These are phyloP conservation scores for Shiraia sp. DNA, from an alignment of 2,329 filamentous ascomycete genomes.

Conservation along the genomic window DNA sequence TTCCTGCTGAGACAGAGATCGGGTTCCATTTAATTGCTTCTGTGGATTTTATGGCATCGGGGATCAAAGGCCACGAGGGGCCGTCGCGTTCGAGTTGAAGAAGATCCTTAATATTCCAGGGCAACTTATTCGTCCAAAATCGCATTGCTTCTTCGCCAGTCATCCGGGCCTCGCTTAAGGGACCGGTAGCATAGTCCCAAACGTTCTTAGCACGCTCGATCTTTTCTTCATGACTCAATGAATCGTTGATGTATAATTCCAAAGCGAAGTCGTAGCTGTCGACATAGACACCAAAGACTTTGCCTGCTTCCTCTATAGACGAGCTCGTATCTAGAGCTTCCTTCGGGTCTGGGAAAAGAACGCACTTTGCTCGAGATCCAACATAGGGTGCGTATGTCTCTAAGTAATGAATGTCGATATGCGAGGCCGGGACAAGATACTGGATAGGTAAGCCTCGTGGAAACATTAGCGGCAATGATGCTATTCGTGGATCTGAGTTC, in stretches of 20 bases:
- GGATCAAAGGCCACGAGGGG: no score
- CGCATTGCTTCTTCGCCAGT: slow-evolving; percentile 29
- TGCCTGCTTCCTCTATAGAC: slow-evolving; percentile 20
- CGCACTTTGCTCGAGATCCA: slow-evolving; percentile 18
- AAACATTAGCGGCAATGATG: slow-evolving; percentile 30
- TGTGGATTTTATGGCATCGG: no score
- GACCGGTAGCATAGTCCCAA: slow-evolving; percentile 34
- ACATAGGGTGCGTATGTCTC: slow-evolving; percentile 29
- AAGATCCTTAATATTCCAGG: neutral
- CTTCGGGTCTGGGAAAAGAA: slow-evolving; percentile 24
- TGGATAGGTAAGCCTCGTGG: slow-evolving; percentile 43
- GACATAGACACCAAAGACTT: slow-evolving; percentile 39
- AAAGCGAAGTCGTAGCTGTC: slow-evolving; percentile 40
- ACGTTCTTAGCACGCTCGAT: slow-evolving; percentile 18
- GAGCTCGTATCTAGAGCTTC: slow-evolving; percentile 22
- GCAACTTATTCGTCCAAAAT: slow-evolving; percentile 28
- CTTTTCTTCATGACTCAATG: slow-evolving; percentile 10
- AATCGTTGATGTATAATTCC: slow-evolving; percentile 21
- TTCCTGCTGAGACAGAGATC: no score
- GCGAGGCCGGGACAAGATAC: slow-evolving; percentile 24
- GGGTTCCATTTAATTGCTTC: no score
- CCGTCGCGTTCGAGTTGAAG: no score
- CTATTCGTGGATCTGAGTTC: slow-evolving; percentile 21
- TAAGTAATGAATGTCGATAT: slow-evolving; percentile 7
- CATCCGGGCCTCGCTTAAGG: slow-evolving; percentile 33